Base-by-base conservation (phyloP, 2,329 filamentous ascomycete genomes). In the Stemphylium beticola region DNA sequence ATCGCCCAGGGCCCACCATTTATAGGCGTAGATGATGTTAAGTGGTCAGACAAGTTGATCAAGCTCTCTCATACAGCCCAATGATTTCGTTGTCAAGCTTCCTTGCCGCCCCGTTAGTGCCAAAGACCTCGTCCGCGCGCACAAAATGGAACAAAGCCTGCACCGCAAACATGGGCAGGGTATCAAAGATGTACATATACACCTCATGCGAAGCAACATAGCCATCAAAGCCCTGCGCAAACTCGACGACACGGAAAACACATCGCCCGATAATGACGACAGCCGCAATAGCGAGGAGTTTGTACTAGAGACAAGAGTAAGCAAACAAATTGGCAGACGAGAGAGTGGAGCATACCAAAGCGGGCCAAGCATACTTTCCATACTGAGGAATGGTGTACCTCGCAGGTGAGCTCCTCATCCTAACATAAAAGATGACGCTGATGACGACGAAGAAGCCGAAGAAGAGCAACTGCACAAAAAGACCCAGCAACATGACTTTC, bases 231-330 rank as follows among this genome's bases (percentile, higher is more conserved):
- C 81, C 81, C 55, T 77, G 67, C 0, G 70, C 61, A 82, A 49
- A 49, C 22, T 49, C 47, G 4, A 49, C 20, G 2, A 49, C 71
- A 17, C 82, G 77, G 51, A 82, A 82, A 1, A 83, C 57, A 15
- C 73, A 79, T 42, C 82, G 73, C 8, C 81, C 37, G 57, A 84
- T 72, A 62, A 84, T 82, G 34, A 83, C 65, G 0, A 69, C 54
- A 51, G 76, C 79, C 32, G 77, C 74, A 8, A 44, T 58, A 82
- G 80, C 24, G 15, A 84, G 69, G 0, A 74, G 71, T 10, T 68
- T 55, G 56, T 24, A 24, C 22, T 24, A 24, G 4, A 24, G 22
- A 24, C 20, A 22, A 4, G 8, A 24, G 22, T 24, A 24, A 24
- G 22, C 6, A 24, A 24, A 24, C 6, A 7, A 24, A 7, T 7